Evolutionary conservation across 23 red algal species (phyloP), one percentile per base, ranked within the genome.

Genomic region (Agarophyton chilense): DNA sequence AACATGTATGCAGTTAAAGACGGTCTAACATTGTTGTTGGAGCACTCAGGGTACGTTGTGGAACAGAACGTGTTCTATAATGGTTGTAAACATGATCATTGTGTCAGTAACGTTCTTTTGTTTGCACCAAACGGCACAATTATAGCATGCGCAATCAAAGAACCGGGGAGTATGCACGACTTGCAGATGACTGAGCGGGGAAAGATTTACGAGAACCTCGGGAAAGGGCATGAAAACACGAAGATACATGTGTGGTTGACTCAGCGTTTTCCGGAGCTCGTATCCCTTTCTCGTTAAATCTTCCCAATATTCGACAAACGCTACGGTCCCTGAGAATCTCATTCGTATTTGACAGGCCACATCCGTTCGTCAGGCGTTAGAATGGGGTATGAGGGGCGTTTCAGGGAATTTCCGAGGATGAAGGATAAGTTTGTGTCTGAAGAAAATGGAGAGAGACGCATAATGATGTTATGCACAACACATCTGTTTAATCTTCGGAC

Each of bases 331-430:
- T 14, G 34, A 54, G 29, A 38, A 86, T 34, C 42, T 86, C 16
- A 22, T 86, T 17, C 56, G 62, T 19, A 13, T 86, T 13, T 11
- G 60, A 18, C 81, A 86, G 49, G 81, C 81, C 10, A 55, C 6
- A 14, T 70, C 81, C 13, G 57, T 86, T 67, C 65, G 5, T 32
- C 81, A 86, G 44, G 81, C 81, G 2, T 70, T 58, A 41, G 60
- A 86, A 72, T 86, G 62, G 81, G 57, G 81, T 6, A 86, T 68
- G 81, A 56, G 45, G n/a, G 25, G 81, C 34, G 34, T 86, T 86
- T 71, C 81, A 71, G 41, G 81, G 81, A 34, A 68, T 38, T 86
- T 72, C 81, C 81, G 44, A 21, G 81, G 46, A 67, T 86, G 34
- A 71, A 71, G 42, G 81, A 73, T 47, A 53, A n/a, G n/a, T 53